These are phyloP conservation scores for Aspergillus glaucus DNA, from an alignment of 2,329 filamentous ascomycete species.

Conservation along the genomic window DNA sequence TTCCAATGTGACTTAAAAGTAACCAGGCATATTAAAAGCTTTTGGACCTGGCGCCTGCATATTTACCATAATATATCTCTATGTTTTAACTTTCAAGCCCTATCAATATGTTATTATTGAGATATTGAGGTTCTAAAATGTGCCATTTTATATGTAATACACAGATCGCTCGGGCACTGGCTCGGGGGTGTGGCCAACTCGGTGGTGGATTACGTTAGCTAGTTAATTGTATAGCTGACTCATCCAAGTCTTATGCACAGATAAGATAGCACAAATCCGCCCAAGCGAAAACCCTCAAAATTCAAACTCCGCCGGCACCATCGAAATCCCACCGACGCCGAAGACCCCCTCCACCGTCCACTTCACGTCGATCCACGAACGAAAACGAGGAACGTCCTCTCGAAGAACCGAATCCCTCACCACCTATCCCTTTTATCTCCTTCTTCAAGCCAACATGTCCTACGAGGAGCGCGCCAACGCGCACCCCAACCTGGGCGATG, in stretches of 20 bases:
- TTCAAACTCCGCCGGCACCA: slow-evolving; percentile 29
- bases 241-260: slow-evolving; percentile 22
- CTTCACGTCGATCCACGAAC: slow-evolving; percentile 10
- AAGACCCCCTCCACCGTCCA: slow-evolving; percentile 13
- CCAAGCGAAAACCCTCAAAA: slow-evolving; percentile 44
- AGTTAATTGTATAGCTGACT: slow-evolving; percentile 23
- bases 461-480: slow-evolving; percentile 39
- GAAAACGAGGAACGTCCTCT: slow-evolving; percentile 1
- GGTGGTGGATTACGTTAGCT: neutral
- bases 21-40: no score
- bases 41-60: no score
- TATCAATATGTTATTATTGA: no score
- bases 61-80: no score
- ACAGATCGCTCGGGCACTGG: no score
- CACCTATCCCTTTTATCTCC: slow-evolving; percentile 11
- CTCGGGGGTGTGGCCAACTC: neutral
- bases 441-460: slow-evolving; percentile 30
- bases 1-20: no score
- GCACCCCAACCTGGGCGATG: slow-evolving; percentile 55
- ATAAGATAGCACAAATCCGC: slow-evolving; percentile 42
- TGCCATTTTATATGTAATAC: no score
- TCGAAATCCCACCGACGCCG: slow-evolving; percentile 33
- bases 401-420: slow-evolving; percentile 5
- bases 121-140: no score
- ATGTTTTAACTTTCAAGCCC: no score